Evolutionary conservation across 805 yeast genomes (phyloP).

Genomic region (Middelhovenomyces tepae): DNA sequence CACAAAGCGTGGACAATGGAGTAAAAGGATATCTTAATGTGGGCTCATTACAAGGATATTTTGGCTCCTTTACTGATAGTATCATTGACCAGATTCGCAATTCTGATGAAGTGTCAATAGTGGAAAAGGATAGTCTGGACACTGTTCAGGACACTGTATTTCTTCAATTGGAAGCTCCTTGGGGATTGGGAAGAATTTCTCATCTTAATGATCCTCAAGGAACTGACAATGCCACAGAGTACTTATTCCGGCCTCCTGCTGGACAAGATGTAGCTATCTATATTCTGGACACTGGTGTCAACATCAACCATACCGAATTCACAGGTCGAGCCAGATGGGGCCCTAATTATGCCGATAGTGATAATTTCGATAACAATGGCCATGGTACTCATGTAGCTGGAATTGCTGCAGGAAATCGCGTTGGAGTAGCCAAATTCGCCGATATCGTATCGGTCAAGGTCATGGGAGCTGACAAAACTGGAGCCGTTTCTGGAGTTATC

Average conservation of each 20-base stretch:
- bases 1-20: slow-evolving; percentile 13
- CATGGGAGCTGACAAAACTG: slow-evolving; percentile 47
- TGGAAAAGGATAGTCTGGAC: slow-evolving; percentile 71
- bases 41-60: slow-evolving; percentile 33
- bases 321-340: slow-evolving; percentile 51
- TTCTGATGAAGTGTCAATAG: slow-evolving; percentile 44
- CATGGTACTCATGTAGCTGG: slow-evolving; percentile 73
- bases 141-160: slow-evolving; percentile 51
- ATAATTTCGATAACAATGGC: slow-evolving; percentile 44
- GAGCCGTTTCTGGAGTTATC: slow-evolving; percentile 49
- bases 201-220: slow-evolving; percentile 60
- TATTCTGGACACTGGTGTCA: slow-evolving; percentile 78
- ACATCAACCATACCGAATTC: slow-evolving; percentile 40
- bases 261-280: slow-evolving; percentile 83
- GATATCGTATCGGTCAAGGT: slow-evolving; percentile 53
- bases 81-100: slow-evolving; percentile 38
- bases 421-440: slow-evolving; percentile 55
- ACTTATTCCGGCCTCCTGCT: slow-evolving; percentile 60
- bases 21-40: slow-evolving; percentile 31
- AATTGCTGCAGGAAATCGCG: slow-evolving; percentile 81
- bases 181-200: slow-evolving; percentile 90
- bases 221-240: slow-evolving; percentile 63
- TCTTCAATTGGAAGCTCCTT: slow-evolving; percentile 73
- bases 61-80: slow-evolving; percentile 36
- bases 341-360: slow-evolving; percentile 34